Percentiles rank a stretch among this genome's conserved stretches.
Conservation (phyloP, 108 stramenopile species). For the Fragilaria crotonensis region DNA sequence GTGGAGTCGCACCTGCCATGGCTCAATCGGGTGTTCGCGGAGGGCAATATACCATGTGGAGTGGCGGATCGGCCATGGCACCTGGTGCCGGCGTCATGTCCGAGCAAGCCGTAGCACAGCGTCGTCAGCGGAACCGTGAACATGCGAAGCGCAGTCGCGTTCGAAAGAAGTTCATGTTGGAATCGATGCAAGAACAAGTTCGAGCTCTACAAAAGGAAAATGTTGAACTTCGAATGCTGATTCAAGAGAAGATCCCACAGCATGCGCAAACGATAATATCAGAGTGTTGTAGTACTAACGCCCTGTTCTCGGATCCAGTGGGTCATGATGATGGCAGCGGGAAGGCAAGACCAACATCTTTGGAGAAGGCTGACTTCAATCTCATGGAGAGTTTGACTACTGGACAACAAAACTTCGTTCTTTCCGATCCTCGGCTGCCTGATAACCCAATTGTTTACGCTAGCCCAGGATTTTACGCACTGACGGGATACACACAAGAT, state of each 20-base stretch:
- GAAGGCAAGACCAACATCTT: constrained; percentile 8
- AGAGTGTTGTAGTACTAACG: constrained; percentile 63
- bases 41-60: constrained; percentile 4
- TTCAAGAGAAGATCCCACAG: constrained; percentile 76
- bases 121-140: constrained; percentile 91
- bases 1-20: constrained; percentile 43
- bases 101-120: constrained; percentile 57
- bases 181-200: constrained; percentile 93
- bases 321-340: constrained; percentile 9
- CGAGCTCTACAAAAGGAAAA: constrained; percentile 87
- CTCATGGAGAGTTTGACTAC: constrained; percentile 72
- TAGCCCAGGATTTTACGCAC: constrained; percentile 79
- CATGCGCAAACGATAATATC: constrained; percentile 74
- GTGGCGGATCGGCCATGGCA: not conserved
- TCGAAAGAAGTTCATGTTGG: constrained; percentile 96
- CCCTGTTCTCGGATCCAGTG: constrained; percentile 48
- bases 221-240: constrained; percentile 53
- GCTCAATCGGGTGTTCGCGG: constrained; percentile 14
- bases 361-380: constrained; percentile 74
- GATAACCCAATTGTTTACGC: constrained; percentile 97
- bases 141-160: constrained; percentile 96
- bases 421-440: constrained; percentile 94
- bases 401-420: constrained; percentile 83
- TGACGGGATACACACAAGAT: constrained; percentile 92
- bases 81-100: constrained; percentile 8